phyloP scores from a whole-genome alignment of 2,329 filamentous ascomycete species.

The Calycina marina region DNA sequence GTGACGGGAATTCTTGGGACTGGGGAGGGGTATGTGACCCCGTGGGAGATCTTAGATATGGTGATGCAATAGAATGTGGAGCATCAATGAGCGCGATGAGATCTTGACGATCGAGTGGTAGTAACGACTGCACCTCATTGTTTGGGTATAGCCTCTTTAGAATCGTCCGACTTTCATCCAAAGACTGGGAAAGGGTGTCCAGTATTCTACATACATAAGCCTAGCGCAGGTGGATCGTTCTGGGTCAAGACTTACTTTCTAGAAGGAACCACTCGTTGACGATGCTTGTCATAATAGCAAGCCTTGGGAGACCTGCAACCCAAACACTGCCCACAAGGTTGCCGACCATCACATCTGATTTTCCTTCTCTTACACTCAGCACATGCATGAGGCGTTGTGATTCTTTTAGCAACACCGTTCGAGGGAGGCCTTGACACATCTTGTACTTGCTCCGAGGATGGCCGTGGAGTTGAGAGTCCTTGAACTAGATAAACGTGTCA shows the following conservation, averaged over 20 bases:
- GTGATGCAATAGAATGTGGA: slow-evolving; percentile 15
- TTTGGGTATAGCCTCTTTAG: slow-evolving; percentile 47
- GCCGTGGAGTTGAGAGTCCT: slow-evolving; percentile 18
- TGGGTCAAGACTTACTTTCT: slow-evolving; percentile 53
- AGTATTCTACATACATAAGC: too few relatives aligned
- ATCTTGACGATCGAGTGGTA: slow-evolving; percentile 41
- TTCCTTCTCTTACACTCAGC: slow-evolving; percentile 68
- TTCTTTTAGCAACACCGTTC: slow-evolving; percentile 31
- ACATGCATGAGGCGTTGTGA: slow-evolving; percentile 49
- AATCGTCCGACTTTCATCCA: slow-evolving; percentile 51
- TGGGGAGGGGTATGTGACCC: slow-evolving; percentile 37
- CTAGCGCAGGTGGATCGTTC: too few relatives aligned
- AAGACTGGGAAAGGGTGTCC: slow-evolving; percentile 46
- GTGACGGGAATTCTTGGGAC: slow-evolving; percentile 33
- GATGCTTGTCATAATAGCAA: slow-evolving; percentile 70
- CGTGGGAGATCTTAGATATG: slow-evolving; percentile 33
- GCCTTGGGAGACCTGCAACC: slow-evolving; percentile 68
- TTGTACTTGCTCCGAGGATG: slow-evolving; percentile 15
- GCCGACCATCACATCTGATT: slow-evolving; percentile 69
- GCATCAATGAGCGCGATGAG: slow-evolving; percentile 41
- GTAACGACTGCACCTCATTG: slow-evolving; percentile 35
- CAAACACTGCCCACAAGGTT: slow-evolving; percentile 70
- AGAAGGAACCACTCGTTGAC: slow-evolving; percentile 62
- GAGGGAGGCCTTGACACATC: slow-evolving; percentile 19
- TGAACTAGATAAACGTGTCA: slow-evolving; percentile 15